A percentile compares a stretch with the other conserved stretches of the same genome.
Conservation (phyloP, 352 stramenopile species). For the Globisporangium viniferum region DNA sequence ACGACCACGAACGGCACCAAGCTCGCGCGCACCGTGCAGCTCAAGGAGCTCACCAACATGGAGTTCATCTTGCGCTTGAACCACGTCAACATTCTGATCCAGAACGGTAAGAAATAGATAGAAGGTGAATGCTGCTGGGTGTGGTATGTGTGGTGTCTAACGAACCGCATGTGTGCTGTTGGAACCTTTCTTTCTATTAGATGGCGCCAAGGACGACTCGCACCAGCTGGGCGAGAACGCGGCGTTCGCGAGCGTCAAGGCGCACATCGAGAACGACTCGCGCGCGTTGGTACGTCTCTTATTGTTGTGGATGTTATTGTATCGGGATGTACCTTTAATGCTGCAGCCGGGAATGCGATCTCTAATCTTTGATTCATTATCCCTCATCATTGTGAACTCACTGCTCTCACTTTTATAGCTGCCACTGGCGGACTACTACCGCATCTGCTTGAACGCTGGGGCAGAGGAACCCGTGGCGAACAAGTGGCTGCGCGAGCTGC, state of each 20-base stretch:
- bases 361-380: neutral
- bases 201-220: slow-evolving; percentile 29
- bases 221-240: slow-evolving; percentile 37
- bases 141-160: neutral
- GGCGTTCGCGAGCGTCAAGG: slow-evolving; percentile 66
- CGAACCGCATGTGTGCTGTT: neutral
- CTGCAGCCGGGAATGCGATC: neutral
- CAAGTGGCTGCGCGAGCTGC: slow-evolving; percentile 75
- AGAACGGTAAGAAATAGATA: slow-evolving; percentile 28
- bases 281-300: slow-evolving; percentile 38
- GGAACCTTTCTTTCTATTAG: slow-evolving; percentile 5
- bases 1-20: slow-evolving; percentile 66
- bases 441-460: slow-evolving; percentile 66
- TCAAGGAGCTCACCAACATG: slow-evolving; percentile 61
- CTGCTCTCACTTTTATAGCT: slow-evolving; percentile 29
- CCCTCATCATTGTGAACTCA: neutral
- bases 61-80: slow-evolving; percentile 71
- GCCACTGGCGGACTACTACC: slow-evolving; percentile 65
- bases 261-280: slow-evolving; percentile 55
- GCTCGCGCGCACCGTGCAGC: slow-evolving; percentile 58
- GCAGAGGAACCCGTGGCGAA: slow-evolving; percentile 65
- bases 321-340: neutral
- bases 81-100: slow-evolving; percentile 53
- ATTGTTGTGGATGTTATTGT: neutral
- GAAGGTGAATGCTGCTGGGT: neutral